A percentile compares a stretch with the other conserved stretches of the same genome.
Evolutionary conservation across 352 stramenopile species (phyloP).

Genomic region (Phytophthora boehmeriae): DNA sequence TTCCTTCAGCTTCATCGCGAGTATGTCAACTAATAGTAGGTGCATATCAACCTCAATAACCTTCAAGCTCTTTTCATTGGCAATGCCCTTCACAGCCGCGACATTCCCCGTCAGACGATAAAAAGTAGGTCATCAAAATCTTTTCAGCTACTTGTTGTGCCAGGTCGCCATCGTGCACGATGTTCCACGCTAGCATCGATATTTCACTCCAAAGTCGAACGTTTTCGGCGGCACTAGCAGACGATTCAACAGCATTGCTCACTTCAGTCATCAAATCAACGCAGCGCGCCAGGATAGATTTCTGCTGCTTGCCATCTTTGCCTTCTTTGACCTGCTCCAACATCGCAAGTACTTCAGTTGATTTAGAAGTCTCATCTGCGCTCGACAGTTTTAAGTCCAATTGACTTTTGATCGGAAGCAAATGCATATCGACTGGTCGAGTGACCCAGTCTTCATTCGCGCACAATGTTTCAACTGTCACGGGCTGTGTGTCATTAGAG

Average conservation of each 20-base stretch:
- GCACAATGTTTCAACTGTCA: conserved; percentile 32
- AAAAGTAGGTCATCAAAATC: conserved; percentile 52
- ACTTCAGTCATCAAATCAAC: conserved; percentile 29
- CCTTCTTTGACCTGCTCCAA: conserved; percentile 80
- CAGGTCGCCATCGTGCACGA: conserved; percentile 39
- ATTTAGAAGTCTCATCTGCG: conserved; percentile 37
- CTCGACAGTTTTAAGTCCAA: conserved; percentile 70
- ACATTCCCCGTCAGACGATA: conserved; percentile 5
- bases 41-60: conserved; percentile 61
- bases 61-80: conserved; percentile 54
- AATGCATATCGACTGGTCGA: conserved; percentile 66
- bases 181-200: conserved; percentile 47
- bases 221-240: conserved; percentile 8
- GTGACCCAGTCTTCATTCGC: conserved; percentile 27
- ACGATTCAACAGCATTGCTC: conserved; percentile 1
- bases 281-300: conserved; percentile 25
- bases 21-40: conserved; percentile 52
- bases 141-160: conserved; percentile 34
- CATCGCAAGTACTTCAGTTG: conserved; percentile 57
- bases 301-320: conserved; percentile 50
- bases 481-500: conserved; percentile 10
- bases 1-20: conserved; percentile 45
- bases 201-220: conserved; percentile 59
- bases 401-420: conserved; percentile 65
- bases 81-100: conserved; percentile 19